Conservation (phyloP, 2,329 filamentous ascomycete genomes). For the Grosmannia clavigera region DNA sequence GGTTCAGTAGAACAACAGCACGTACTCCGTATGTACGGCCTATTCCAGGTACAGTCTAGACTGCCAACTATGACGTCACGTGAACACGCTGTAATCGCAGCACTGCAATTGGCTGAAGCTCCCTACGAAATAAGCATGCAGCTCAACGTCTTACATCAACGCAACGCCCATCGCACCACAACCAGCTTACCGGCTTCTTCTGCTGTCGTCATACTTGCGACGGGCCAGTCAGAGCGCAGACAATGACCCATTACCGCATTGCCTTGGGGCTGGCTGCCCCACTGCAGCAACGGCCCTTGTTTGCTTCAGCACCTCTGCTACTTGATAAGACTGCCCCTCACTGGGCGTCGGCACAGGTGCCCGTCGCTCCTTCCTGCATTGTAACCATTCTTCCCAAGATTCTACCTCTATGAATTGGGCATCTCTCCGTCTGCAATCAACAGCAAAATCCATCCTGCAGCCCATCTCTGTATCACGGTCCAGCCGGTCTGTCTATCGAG, state of each 20-base stretch:
- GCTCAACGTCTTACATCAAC: no score
- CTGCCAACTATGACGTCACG: neutral
- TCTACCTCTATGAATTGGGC: neutral
- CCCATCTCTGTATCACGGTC: neutral
- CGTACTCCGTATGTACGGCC: no score
- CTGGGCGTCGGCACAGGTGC: neutral
- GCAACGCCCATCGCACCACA: neutral
- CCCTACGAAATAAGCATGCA: no score
- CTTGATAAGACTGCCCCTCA: neutral
- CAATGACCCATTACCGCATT: neutral
- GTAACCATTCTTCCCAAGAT: neutral
- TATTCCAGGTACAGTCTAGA: neutral
- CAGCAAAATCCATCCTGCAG: neutral
- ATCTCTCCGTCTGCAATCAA: neutral
- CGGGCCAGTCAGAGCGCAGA: neutral
- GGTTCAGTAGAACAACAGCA: neutral
- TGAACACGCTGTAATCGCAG: neutral
- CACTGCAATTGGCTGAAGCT: neutral
- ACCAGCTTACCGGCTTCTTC: neutral
- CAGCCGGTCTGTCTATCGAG: neutral
- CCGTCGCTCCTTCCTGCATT: neutral
- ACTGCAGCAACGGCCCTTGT: neutral
- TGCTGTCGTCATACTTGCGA: neutral
- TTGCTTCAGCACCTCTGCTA: neutral
- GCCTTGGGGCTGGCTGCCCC: neutral